Base-by-base conservation (phyloP, 1,139 yeast species). In the Candida sanyaensis region DNA sequence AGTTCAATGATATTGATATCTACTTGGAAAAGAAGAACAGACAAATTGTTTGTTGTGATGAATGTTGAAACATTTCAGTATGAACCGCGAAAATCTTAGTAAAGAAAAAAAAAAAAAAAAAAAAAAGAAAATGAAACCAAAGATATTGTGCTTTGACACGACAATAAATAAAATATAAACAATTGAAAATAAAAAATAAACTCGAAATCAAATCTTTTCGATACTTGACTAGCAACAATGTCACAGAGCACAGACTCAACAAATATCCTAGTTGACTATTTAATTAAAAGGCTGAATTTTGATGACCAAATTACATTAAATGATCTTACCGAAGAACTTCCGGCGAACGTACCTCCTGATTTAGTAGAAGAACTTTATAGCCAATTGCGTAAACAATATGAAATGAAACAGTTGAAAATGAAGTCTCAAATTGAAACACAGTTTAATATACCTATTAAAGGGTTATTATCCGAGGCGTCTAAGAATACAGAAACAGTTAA, bases 361-460 rank as follows among this genome's bases (percentile, higher is more conserved):
- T 23, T 48, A 10, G 34, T 51, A 2, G 42, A 40, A 29, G 27
- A 37, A 6, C 46, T 67, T 2, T 66, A 59, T 43, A 49, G 59
- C 2, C 60, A 55, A 11, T 50, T 66, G 36, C 28, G 36, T n/a
- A 24, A 38, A n/a, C 71, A 68, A 49, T 55, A 73, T 46, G 37
- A 41, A 3, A 33, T 42, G 1, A 41, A 55, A 21, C 17, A 59
- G 4, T 45, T 54, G 4, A 45, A 43, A 3, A 55, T 68, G 1
- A 46, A 50, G n/a, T 30, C 41, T 0, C 54, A 56, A 29, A 62
- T 69, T 3, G 46, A 51, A 2, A 21, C 53, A 1, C 55, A 58
- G 31, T 68, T 68, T 43, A 49, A 65, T 23, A 50, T 65, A 5
- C 72, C 75, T 1, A 44, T 66, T 8, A 49, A 53, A 38, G 51